Evolutionary conservation across 2,329 filamentous ascomycete species (phyloP), one percentile per base, ranked within the genome.

Genomic region (Dothiorella sarmentorum): DNA sequence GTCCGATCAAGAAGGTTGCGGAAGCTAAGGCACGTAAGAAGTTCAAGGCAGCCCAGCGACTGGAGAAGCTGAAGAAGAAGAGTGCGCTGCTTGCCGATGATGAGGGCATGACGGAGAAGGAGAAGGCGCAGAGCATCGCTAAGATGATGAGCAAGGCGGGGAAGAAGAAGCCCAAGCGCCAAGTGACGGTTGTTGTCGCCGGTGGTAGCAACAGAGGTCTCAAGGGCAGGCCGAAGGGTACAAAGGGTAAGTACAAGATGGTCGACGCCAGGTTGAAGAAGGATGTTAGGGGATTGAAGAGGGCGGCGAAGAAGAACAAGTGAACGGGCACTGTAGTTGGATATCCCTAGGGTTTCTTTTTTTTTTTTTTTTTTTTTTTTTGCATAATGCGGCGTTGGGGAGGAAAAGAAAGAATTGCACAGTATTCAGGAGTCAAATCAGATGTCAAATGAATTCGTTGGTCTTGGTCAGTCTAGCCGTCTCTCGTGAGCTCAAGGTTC

Each of bases 21-120:
- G 94, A 99, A 76, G 94, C 94, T 22, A 92, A 95, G 76, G 93
- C 92, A 33, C 84, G 94, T 61, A 99, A 99, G 86, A 97, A 97
- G 79, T 88, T 96, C 75, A 95, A 95, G 82, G 87, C 92, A 7
- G 93, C 91, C 0, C 90, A 95, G 75, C 83, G 85, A 60, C 77
- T 99, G 27, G 94, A 99, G 82, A 97, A 96, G 78, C 79, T 99
- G 63, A 90, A 91, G 78, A 96, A 95, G 85, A 99, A 99, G 83
- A 90, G 86, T n/a, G 92, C 95, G 37, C 77, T 96, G 67, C 77
- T 99, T 52, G 88, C 87, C 18, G 90, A 91, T 60, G 93, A 96
- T 65, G 93, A 97, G 72, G 89, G 89, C 52, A 85, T 97, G 80
- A 96, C 89, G 13, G 94, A 99, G 79, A 91, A 91, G 76, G 95